Evolutionary conservation across 306 rosid genomes (phyloP), one percentile per base, ranked within the genome.

Genomic region (Vigna nakashimae): DNA sequence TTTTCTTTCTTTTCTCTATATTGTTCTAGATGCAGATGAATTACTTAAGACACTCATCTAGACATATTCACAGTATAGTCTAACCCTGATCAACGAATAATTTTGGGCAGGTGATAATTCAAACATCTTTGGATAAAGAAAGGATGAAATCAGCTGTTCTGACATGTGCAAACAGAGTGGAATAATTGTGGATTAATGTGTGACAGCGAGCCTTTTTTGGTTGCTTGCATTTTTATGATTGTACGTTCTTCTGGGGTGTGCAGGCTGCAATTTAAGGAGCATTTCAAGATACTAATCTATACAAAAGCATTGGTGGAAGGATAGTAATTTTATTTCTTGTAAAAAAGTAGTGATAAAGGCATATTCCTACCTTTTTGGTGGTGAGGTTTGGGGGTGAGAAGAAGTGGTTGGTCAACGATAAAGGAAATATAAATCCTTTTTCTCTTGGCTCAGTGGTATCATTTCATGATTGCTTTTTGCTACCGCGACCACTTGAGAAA

Each of bases 51-150:
- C 32, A 72, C 69, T 65, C 78, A 36, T 22, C 4, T 49, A 28
- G 28, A 26, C 28, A 15, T 50, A 71, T 58, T 22, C 45, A 15
- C 15, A 28, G 66, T 20, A 52, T 45, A 34, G 60, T 74, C 50
- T 53, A 56, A 69, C 60, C 53, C 34, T 75, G 12, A 40, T 36
- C 9, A 49, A 9, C 32, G 36, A 46, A 58, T 74, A 75, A 52
- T 82, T 24, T 74, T 83, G 82, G 43, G 77, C 91, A 92, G 97
- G 94, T 95, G 62, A 86, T 95, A 48, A 92, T 95, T 77, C 83
- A 89, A 82, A 86, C 97, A 6, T 87, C 91, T n/a, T 65, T 95
- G 82, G 90, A 81, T 78, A 88, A 89, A 81, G 97, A 95, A 78
- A 82, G 46, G 85, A 84, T 95, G 88, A 95, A 92, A 76, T 85